Conservation (phyloP, 2,329 filamentous ascomycete species). For the Emergomyces orientalis region DNA sequence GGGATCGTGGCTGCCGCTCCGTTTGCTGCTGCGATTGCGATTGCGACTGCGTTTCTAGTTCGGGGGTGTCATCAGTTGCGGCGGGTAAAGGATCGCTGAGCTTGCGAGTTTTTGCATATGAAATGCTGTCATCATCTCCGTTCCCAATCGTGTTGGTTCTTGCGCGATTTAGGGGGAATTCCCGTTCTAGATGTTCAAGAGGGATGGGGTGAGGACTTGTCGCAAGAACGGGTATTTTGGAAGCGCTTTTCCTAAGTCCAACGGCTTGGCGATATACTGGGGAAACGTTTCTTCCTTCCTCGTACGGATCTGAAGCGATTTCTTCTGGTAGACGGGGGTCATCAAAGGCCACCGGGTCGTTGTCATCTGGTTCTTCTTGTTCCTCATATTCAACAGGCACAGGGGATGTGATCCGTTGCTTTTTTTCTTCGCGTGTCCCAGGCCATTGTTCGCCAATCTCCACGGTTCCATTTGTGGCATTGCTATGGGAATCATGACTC, state of each 20-base stretch:
- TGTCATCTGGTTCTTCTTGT: slow-evolving; percentile 29
- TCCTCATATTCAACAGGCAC: slow-evolving; percentile 33
- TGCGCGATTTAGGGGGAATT: slow-evolving; percentile 56
- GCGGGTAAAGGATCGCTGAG: slow-evolving; percentile 15
- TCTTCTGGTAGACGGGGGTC: slow-evolving; percentile 72
- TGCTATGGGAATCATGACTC: slow-evolving; percentile 30
- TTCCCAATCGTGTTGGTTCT: slow-evolving; percentile 48
- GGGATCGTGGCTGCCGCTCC: background rate
- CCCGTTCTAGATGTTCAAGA: slow-evolving; percentile 61
- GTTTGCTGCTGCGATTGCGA: background rate
- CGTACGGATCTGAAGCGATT: slow-evolving; percentile 47
- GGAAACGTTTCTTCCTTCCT: slow-evolving; percentile 29
- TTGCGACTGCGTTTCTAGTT: slow-evolving; percentile 6
- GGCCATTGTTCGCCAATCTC: slow-evolving; percentile 31
- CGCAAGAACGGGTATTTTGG: slow-evolving; percentile 79
- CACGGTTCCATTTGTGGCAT: slow-evolving; percentile 22
- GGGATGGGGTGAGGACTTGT: slow-evolving; percentile 68
- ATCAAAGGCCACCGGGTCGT: slow-evolving; percentile 33
- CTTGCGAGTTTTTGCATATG: slow-evolving; percentile 50
- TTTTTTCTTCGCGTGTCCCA: slow-evolving; percentile 26
- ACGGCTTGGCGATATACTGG: slow-evolving; percentile 45
- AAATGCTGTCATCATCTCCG: slow-evolving; percentile 52
- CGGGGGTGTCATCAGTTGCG: background rate
- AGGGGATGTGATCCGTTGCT: slow-evolving; percentile 23
- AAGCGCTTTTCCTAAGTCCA: slow-evolving; percentile 52